Evolutionary conservation across 1,284 basidiomycete genomes (phyloP).

Genomic region (Fomes fomentarius): DNA sequence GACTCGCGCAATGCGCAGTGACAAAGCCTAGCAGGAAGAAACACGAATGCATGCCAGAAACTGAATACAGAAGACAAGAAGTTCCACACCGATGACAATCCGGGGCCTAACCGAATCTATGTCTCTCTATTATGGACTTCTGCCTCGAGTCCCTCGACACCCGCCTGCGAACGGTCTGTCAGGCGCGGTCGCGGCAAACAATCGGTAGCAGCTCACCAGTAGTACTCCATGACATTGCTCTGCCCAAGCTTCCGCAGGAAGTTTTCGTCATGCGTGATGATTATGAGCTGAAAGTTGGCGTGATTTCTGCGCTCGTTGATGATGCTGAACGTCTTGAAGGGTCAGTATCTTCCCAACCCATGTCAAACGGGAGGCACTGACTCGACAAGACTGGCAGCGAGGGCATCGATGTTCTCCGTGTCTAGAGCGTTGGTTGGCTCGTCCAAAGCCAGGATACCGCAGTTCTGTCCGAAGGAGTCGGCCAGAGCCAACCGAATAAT

Average conservation of each 20-base stretch:
- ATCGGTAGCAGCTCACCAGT: constrained; percentile 62
- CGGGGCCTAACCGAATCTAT: constrained; percentile 56
- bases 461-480: constrained; percentile 97
- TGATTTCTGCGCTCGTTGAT: constrained; percentile 90
- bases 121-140: constrained; percentile 73
- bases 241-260: constrained; percentile 85
- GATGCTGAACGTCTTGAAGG: constrained; percentile 55
- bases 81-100: constrained; percentile 19
- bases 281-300: constrained; percentile 95
- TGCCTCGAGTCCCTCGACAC: constrained; percentile 64
- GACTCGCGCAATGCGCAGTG: too few relatives aligned
- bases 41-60: constrained; percentile 8
- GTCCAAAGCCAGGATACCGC: constrained; percentile 96
- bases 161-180: constrained; percentile 43
- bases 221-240: constrained; percentile 88
- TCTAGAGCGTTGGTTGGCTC: constrained; percentile 99
- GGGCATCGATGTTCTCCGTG: constrained; percentile 93
- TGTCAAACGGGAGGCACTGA: constrained; percentile 44
- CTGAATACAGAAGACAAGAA: constrained; percentile 6
- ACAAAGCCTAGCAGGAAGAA: constrained; percentile 5
- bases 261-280: constrained; percentile 96
- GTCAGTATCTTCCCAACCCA: constrained; percentile 5
- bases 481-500: constrained; percentile 98
- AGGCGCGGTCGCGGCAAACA: background rate
- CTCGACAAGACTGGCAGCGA: constrained; percentile 93